A percentile compares a stretch with the other conserved stretches of the same genome.
Evolutionary conservation across 805 yeast genomes (phyloP).

Genomic region (Cyberlindnera mycetangii): DNA sequence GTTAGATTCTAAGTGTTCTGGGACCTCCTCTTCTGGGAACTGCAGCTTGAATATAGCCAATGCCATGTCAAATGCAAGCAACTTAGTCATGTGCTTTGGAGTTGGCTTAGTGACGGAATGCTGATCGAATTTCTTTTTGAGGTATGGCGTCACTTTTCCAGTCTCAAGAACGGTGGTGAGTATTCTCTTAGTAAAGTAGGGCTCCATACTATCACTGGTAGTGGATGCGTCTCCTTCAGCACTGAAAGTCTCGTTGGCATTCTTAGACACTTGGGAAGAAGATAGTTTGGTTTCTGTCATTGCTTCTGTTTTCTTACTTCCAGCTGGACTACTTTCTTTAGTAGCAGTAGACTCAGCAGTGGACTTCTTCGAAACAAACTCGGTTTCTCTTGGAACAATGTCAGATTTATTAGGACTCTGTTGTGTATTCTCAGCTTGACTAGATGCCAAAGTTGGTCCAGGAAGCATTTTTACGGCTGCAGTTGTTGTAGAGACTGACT

Average conservation of each 20-base stretch:
- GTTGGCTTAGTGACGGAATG: slow-evolving; percentile 9
- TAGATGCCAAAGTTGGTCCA: not conserved
- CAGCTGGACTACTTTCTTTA: no score
- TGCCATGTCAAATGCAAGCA: slow-evolving; percentile 7
- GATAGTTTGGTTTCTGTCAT: not conserved
- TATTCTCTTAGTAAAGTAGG: slow-evolving; percentile 9
- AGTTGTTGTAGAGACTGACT: not conserved
- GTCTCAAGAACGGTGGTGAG: slow-evolving; percentile 8
- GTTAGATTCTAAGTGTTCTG: not conserved
- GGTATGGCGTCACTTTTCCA: slow-evolving; percentile 9
- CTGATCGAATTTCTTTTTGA: slow-evolving; percentile 9
- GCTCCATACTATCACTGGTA: slow-evolving; percentile 1
- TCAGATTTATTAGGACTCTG: no score
- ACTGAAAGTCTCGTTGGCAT: not conserved
- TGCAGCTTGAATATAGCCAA: slow-evolving; percentile 4
- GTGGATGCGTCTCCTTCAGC: not conserved
- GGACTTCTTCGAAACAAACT: no score
- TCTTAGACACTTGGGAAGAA: not conserved
- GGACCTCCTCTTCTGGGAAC: slow-evolving; percentile 12
- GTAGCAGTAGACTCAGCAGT: not conserved
- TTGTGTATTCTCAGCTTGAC: no score
- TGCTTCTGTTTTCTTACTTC: not conserved
- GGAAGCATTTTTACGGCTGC: not conserved
- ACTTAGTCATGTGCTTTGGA: slow-evolving; percentile 1
- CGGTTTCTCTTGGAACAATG: no score